These are phyloP conservation scores for Bonia amplexicaulis DNA, from an alignment of 176 grass and related monocot species.

Conservation along the genomic window DNA sequence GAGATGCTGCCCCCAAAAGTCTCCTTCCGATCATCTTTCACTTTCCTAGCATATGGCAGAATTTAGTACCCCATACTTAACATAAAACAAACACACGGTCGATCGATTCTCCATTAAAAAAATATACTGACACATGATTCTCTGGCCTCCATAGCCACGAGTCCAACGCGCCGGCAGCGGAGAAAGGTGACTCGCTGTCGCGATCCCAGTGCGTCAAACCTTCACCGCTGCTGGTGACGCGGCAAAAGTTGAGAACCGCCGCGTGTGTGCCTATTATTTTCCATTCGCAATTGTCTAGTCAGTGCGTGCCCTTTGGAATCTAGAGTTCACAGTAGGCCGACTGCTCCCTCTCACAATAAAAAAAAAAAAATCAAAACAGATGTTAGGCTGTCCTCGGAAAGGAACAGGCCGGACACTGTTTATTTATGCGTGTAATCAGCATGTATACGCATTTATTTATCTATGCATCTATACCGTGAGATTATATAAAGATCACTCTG, in stretches of 20 bases:
- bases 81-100: background rate
- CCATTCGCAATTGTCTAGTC: constrained; percentile 4
- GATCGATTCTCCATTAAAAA: background rate
- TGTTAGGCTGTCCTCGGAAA: too few relatives aligned
- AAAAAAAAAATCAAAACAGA: background rate
- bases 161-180: background rate
- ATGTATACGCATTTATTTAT: too few relatives aligned
- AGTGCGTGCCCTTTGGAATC: constrained; percentile 12
- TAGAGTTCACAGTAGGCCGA: background rate
- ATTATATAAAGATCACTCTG: too few relatives aligned
- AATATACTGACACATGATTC: background rate
- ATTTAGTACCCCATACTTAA: background rate
- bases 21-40: background rate
- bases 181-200: background rate
- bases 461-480: too few relatives aligned
- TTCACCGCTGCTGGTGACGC: constrained; percentile 32
- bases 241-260: constrained; percentile 12
- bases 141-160: background rate
- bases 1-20: constrained; percentile 10
- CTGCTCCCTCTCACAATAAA: background rate
- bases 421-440: too few relatives aligned
- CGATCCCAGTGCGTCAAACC: background rate
- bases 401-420: too few relatives aligned
- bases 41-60: background rate
- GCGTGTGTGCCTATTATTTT: background rate